These are phyloP conservation scores for Zymoseptoria ardabiliae DNA, from an alignment of 2,329 filamentous ascomycete genomes.

Conservation along the genomic window DNA sequence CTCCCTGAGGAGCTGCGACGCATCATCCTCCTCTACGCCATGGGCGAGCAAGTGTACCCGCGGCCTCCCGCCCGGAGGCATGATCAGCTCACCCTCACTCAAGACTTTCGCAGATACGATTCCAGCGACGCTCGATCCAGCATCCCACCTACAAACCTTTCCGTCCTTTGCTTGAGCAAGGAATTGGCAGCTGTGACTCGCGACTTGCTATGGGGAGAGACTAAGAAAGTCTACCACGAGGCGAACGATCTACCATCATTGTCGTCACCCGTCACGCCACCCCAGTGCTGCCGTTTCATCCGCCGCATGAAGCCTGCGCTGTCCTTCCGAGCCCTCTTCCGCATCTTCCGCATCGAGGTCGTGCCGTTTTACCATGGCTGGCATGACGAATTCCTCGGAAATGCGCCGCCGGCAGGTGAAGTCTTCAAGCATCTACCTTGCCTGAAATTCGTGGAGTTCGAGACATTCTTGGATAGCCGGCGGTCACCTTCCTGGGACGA, in stretches of 20 bases:
- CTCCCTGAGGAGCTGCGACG: constrained; percentile 1
- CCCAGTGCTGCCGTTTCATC: background rate
- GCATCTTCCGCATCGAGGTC: background rate
- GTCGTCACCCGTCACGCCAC: background rate
- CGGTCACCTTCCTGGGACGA: no score
- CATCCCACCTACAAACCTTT: constrained; percentile 1
- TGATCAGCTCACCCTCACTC: background rate
- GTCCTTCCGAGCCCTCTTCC: background rate
- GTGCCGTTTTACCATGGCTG: constrained; percentile 1
- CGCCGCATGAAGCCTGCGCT: background rate
- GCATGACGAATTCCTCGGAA: background rate
- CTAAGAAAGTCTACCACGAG: constrained; percentile 6
- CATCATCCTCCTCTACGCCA: constrained; percentile 2
- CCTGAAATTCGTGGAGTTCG: background rate
- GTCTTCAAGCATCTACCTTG: constrained; percentile 1
- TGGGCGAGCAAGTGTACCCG: constrained; percentile 4
- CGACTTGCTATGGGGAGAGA: constrained; percentile 1
- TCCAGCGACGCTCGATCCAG: background rate
- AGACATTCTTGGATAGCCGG: no score
- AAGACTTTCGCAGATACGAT: background rate
- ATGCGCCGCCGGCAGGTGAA: background rate
- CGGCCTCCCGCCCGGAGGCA: background rate
- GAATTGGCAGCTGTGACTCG: background rate
- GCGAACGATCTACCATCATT: background rate
- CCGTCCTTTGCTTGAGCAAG: constrained; percentile 7